Evolutionary conservation across 2,329 filamentous ascomycete genomes (phyloP), one percentile per base, ranked within the genome.

Genomic region (Pleoardoris graminearum): DNA sequence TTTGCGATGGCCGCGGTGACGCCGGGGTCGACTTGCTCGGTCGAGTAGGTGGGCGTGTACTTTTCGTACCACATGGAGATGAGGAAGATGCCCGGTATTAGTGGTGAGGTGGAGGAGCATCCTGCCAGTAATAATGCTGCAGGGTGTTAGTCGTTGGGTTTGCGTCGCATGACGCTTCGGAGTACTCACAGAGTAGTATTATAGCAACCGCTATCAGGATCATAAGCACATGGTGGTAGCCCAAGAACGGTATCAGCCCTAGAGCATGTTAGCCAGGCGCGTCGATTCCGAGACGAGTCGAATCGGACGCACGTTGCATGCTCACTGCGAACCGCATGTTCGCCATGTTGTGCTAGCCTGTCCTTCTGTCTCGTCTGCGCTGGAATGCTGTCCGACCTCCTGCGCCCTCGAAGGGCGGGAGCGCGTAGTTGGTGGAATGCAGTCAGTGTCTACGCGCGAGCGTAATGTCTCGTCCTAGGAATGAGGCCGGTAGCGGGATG

Each of bases 41-140:
- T 89, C 64, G 90, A 86, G 62, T 93, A 93, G 23, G 83, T 80
- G 3, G 94, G 90, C 17, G 86, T 85, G 77, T 97, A 97, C 57
- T 84, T 81, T 72, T 96, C 80, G 79, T 97, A 99, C 84, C 96
- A 97, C 67, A 99, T 85, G n/a, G 92, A 96, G 61, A 99, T 90
- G 63, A 99, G 85, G 82, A 97, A 99, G 76, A 99, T 97, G 70
- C 87, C 86, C 22, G 94, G 94, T 65, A 99, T 97, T 50, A 96
- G 80, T 2, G 93, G 94, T 46, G 93, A 97, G 35, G 93, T 96
- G 8, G 93, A 97, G 4, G 94, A 97, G 77, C 94, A 99, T 67
- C 94, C 94, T 68, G 94, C 93, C 62, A 99, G 81, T 67, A 99
- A 79, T 59, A 99, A 84, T 65, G 94, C 92, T 97, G 67, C 7